These are phyloP conservation scores for Tardiomyces depauwii DNA, from an alignment of 1,139 yeast genomes.

Conservation along the genomic window DNA sequence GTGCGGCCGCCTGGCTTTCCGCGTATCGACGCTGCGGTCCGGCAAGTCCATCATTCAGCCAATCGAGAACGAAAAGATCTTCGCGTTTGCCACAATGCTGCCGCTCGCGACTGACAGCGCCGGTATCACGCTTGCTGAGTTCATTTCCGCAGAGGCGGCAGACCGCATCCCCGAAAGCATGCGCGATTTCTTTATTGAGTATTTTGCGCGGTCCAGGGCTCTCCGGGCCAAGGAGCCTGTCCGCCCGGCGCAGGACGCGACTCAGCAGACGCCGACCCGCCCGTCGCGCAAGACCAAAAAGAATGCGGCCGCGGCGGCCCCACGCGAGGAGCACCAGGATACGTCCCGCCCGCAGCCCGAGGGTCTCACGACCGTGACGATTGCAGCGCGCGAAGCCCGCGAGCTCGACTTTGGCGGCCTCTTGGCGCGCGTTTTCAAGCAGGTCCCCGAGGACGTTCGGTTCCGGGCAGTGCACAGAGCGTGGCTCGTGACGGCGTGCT, in stretches of 20 bases:
- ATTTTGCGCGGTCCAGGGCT: neutral
- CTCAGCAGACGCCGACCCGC: neutral
- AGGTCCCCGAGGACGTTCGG: neutral
- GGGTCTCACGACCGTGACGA: neutral
- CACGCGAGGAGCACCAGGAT: neutral
- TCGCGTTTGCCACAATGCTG: constrained; percentile 20
- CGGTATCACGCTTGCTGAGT: constrained; percentile 11
- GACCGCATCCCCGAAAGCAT: neutral
- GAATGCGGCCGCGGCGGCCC: neutral
- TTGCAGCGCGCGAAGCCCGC: neutral
- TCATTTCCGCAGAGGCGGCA: neutral
- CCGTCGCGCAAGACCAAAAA: neutral
- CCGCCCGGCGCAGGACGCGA: neutral
- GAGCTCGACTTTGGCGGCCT: neutral
- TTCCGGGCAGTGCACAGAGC: neutral
- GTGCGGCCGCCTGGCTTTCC: constrained; percentile 49
- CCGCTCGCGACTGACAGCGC: constrained; percentile 9
- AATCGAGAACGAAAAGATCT: constrained; percentile 18
- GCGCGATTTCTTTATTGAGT: neutral
- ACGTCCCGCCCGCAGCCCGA: neutral
- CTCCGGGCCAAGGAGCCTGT: neutral
- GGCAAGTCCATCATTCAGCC: constrained; percentile 30
- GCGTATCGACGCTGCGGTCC: constrained; percentile 36
- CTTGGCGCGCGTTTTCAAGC: neutral
- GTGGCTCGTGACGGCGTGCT: neutral